These are phyloP conservation scores for Coniochaeta sp. DNA, from an alignment of 2,329 filamentous ascomycete genomes.

Conservation along the genomic window DNA sequence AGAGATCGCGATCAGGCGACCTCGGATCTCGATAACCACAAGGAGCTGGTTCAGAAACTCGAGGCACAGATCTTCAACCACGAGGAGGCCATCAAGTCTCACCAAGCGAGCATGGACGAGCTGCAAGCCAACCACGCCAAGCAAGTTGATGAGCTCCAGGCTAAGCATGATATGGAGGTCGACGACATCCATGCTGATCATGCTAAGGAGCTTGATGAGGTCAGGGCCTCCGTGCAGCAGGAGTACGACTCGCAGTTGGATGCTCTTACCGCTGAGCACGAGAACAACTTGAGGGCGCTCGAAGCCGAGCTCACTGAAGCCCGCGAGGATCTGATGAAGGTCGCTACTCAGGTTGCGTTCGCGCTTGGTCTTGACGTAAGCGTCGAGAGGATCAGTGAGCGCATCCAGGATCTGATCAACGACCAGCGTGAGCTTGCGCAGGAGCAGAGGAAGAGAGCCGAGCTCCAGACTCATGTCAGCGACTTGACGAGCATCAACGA, in stretches of 20 bases:
- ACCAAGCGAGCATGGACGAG: conserved; percentile 43
- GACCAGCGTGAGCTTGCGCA: conserved; percentile 52
- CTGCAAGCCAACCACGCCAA: conserved; percentile 43
- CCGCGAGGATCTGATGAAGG: conserved; percentile 58
- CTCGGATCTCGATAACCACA: conserved; percentile 36
- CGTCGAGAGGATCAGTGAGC: conserved; percentile 59
- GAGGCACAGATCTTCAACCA: conserved; percentile 55
- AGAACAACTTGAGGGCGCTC: conserved; percentile 47
- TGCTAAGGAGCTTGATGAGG: conserved; percentile 30
- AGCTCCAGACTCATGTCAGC: conserved; percentile 47
- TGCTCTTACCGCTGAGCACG: conserved; percentile 53
- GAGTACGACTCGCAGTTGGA: conserved; percentile 52
- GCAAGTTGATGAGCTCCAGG: conserved; percentile 35
- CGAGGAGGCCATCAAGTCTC: conserved; percentile 47
- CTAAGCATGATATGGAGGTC: conserved; percentile 21
- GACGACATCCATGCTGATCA: conserved; percentile 43
- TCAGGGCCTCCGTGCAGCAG: conserved; percentile 42
- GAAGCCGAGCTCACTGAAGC: conserved; percentile 58
- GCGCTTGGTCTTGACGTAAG: conserved; percentile 56
- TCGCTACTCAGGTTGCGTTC: conserved; percentile 56
- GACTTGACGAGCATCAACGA: conserved; percentile 54
- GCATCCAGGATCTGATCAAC: conserved; percentile 49
- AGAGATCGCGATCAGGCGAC: conserved; percentile 48
- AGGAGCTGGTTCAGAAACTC: conserved; percentile 42
- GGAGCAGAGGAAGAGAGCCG: conserved; percentile 51